phyloP scores from a whole-genome alignment of 257 asterid species.

The Solanum pimpinellifolium region DNA sequence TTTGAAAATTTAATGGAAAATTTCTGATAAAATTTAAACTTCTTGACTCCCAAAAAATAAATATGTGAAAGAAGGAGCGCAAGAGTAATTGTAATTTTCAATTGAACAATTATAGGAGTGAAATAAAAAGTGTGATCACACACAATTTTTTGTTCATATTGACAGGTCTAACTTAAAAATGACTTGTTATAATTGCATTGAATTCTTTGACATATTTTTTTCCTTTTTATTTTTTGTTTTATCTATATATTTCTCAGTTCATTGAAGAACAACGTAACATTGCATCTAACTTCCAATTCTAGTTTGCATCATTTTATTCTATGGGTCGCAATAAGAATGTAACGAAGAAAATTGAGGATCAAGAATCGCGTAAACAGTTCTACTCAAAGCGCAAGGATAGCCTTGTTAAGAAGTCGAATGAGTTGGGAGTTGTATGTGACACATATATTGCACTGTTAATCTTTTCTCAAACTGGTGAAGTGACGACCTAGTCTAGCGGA shows the following conservation, averaged over 20 bases:
- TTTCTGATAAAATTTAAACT: too few relatives aligned
- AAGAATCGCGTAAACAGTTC: slow-evolving; percentile 31
- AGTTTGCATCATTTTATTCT: not conserved
- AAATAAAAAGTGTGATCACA: too few relatives aligned
- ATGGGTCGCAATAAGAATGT: slow-evolving; percentile 59
- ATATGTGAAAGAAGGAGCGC: too few relatives aligned
- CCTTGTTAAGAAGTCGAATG: slow-evolving; percentile 49
- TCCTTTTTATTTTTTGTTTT: not conserved
- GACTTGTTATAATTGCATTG: not conserved
- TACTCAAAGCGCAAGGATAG: slow-evolving; percentile 55
- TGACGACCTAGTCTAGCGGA: slow-evolving; percentile 36
- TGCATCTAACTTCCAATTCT: not conserved
- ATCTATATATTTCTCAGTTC: not conserved
- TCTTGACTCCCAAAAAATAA: too few relatives aligned
- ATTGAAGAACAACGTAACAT: not conserved
- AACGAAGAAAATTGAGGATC: slow-evolving; percentile 33
- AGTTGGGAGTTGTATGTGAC: slow-evolving; percentile 53
- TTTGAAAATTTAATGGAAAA: too few relatives aligned
- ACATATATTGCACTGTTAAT: slow-evolving; percentile 53
- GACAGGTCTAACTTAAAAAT: not conserved
- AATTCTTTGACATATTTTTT: not conserved
- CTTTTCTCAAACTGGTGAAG: slow-evolving; percentile 55
- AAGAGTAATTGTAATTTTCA: too few relatives aligned
- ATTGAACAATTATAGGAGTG: too few relatives aligned
- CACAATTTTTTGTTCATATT: not conserved